Evolutionary conservation across 352 stramenopile genomes (phyloP).

Genomic region (Pythium grandisporangium): DNA sequence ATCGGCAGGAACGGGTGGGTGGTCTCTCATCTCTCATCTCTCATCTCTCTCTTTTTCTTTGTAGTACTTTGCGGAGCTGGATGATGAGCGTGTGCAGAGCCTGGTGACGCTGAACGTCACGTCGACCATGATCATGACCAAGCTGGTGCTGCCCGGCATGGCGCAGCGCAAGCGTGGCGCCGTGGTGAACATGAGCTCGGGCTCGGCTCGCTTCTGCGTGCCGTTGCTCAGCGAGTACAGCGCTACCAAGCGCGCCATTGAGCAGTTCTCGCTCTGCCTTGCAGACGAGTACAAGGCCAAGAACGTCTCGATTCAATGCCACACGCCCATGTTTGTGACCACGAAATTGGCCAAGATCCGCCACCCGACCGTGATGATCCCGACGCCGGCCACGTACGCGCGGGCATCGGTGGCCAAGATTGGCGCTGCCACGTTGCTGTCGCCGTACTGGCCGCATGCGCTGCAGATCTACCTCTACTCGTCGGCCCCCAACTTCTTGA

Average conservation of each 20-base stretch:
- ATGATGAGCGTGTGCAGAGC: slow-evolving; percentile 87
- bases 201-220: slow-evolving; percentile 91
- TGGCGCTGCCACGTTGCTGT: slow-evolving; percentile 88
- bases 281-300: slow-evolving; percentile 93
- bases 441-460: slow-evolving; percentile 94
- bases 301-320: slow-evolving; percentile 94
- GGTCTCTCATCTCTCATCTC: too few species aligned
- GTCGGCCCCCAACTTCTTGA: slow-evolving; percentile 77
- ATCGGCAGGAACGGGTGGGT: too few species aligned
- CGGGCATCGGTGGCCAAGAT: slow-evolving; percentile 88
- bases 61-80: slow-evolving; percentile 95
- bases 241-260: slow-evolving; percentile 96
- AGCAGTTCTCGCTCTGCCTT: slow-evolving; percentile 95
- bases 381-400: slow-evolving; percentile 87
- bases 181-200: slow-evolving; percentile 98
- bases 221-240: slow-evolving; percentile 96
- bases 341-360: slow-evolving; percentile 99
- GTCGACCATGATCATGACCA: slow-evolving; percentile 71
- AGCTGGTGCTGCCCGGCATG: slow-evolving; percentile 92
- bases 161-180: slow-evolving; percentile 89
- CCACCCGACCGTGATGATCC: slow-evolving; percentile 90
- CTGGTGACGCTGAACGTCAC: slow-evolving; percentile 89
- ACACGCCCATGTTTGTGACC: slow-evolving; percentile 98
- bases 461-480: slow-evolving; percentile 94
- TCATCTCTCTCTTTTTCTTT: too few species aligned